Conservation (phyloP, 257 asterid genomes). For the Prunella vulgaris region DNA sequence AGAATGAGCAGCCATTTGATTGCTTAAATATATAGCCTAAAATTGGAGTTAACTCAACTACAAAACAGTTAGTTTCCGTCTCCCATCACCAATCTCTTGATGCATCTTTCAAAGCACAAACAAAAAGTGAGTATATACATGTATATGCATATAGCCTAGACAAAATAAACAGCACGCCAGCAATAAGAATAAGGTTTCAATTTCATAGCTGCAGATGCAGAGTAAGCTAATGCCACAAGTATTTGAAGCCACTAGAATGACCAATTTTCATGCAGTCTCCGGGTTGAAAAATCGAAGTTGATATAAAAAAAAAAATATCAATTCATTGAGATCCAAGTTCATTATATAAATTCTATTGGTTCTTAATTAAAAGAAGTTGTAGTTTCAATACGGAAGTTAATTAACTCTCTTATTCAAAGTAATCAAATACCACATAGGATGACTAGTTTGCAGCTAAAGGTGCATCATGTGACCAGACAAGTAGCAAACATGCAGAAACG, state of each 20-base stretch:
- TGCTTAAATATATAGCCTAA: neutral
- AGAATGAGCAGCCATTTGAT: constrained; percentile 7
- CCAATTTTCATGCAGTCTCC: neutral
- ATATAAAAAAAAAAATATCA: neutral
- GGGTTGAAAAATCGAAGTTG: neutral
- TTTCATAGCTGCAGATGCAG: no score
- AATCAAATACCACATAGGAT: neutral
- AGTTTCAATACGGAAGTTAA: neutral
- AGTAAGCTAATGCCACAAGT: no score
- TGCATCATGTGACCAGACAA: neutral
- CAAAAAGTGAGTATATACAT: neutral
- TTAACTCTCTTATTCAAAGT: neutral
- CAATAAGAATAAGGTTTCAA: no score
- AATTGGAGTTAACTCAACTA: neutral
- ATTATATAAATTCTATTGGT: neutral
- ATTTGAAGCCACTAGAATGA: no score
- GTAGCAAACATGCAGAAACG: neutral
- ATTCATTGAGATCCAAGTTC: neutral
- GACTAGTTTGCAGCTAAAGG: neutral
- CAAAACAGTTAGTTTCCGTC: neutral
- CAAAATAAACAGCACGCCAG: neutral
- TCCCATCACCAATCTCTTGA: neutral
- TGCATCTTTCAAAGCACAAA: neutral
- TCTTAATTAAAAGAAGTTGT: no score
- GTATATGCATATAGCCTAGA: neutral